Base-by-base conservation (phyloP, 371 early-diverging fungal genomes). In the Apophysomyces variabilis region DNA sequence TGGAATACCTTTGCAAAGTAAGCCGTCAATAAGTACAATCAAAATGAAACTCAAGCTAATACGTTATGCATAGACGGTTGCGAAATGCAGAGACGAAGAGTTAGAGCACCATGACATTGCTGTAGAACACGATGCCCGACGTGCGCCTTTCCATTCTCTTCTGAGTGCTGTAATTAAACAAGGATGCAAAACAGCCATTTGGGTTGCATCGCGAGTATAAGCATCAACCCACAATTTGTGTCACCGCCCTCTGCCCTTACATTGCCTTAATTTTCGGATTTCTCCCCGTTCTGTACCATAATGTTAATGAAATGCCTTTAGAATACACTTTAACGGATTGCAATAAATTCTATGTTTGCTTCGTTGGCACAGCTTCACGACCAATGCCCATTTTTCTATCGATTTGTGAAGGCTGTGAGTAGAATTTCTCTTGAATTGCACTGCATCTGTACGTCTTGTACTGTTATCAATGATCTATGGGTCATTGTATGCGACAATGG, bases 91-190 rank as follows among this genome's bases (percentile, higher is more conserved):
- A 16, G 98, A 98, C 72, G 97, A 98, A 61, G 98, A 98, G 72
- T 83, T 98, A 47, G 97, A 96, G 73, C 98, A 98, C 73, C 76
- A 93, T 67, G 94, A 95, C 71, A 92, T 92, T 14, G 98, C 98
- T 35, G 82, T 98, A 1, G 93, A 91, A 9, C 86, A 95, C 64
- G 95, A 95, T 58, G 91, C 97, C 21, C 91, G 92, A 60, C 77
- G 78, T 78, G 95, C 96, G 7, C 93, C 95, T 14, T 81, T 88
- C 60, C 90, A 96, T 68, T 76, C 81, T 45, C 76, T 85, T 1
- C 80, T 96, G 38, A 88, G 85, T 60, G 79, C 85, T 54, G 83
- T 90, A 3, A 94, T 96, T 69, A 86, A 87, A 76, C 84, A 85
- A 65, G 96, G 96, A 0, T 96, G 96, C 69, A 89, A 90, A 57